Base-by-base conservation (phyloP, 2,329 filamentous ascomycete genomes). In the Bertia moriformis region DNA sequence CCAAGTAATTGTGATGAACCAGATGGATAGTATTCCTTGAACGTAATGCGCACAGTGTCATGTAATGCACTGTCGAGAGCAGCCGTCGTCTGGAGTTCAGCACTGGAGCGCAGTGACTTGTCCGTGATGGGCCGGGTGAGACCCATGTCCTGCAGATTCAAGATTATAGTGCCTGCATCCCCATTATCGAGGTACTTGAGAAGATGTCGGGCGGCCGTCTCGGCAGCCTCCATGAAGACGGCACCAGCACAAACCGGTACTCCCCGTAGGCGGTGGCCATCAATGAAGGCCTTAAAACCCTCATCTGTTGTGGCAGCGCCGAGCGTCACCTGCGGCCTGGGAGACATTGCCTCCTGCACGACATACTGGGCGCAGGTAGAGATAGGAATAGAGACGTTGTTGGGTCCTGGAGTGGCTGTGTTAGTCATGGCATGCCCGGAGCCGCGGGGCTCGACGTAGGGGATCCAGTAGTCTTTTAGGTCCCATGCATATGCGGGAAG, bases 381-480 rank as follows among this genome's bases (percentile, higher is more conserved):
- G 19, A 43, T 38, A 2, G 37, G 4, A 18, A 14, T 14, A n/a
- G 22, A 27, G 17, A 36, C 35, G 13, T 4, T 10, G 15, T 40
- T 29, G 39, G n/a, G 10, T 20, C 12, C 14, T 14, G 22, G 4
- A n/a, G 18, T 12, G 15, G 15, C 38, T 14, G 12, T 30, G 14
- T 43, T 27, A n/a, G 22, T 10, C 7, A 37, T 4, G 37, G 39
- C 20, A 42, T 46, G 18, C 42, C 32, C 14, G 49, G 18, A 20
- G 41, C 19, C 49, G 46, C 49, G 41, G 51, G 43, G 33, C 47
- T 42, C 35, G 39, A n/a, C 40, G 33, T 53, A 51, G 24, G 48
- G 46, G 7, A 52, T 45, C 52, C 52, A 54, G 40, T 51, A 52
- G 30, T 52, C 45, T 39, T 53, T 47, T 5, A 48, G 18, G 35